Evolutionary conservation across 805 yeast species (phyloP), one percentile per base, ranked within the genome.

Genomic region (Ogataea nitratoaversa): DNA sequence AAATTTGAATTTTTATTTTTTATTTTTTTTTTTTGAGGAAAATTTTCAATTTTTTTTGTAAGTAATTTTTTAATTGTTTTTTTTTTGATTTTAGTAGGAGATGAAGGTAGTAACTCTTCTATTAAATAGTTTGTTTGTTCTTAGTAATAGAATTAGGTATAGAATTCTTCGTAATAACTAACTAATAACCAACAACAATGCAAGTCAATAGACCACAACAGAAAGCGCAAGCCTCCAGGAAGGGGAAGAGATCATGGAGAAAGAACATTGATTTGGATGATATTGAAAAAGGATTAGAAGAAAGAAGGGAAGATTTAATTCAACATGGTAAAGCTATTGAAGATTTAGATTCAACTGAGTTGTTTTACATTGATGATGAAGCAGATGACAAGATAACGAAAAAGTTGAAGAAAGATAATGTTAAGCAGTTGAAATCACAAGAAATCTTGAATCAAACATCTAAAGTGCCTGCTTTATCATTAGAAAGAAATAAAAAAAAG

Each of bases 231-330:
- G 57, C 84, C 4, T 88, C 96, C 7, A 75, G 98, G 56, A 93
- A 93, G 68, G 95, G 96, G 32, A 91, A 86, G 72, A 82, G 76
- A 59, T 80, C 95, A 5, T 87, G 97, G 95, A 78, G 95, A 60
- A 88, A 88, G 64, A 87, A 93, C 62, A 84, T 93, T 43, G 95
- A 93, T 60, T 67, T 93, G 16, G 79, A 78, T 19, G 96, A 88
- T 48, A 69, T 93, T 36, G 88, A 84, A 55, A 62, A 65, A 24
- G 84, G 83, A 11, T 66, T 91, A 30, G 91, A 82, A 50, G 79
- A 75, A 32, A 71, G 71, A 37, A 71, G 88, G 42, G 95, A 87
- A 37, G 78, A 79, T 42, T 57, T 72, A 47, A 65, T 74, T 42
- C 71, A 71, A 37, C 65, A 70, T 33, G 85, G 87, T 43, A 46